Evolutionary conservation across 345 rosid genomes (phyloP).

Genomic region (Atalantia buxifolia): DNA sequence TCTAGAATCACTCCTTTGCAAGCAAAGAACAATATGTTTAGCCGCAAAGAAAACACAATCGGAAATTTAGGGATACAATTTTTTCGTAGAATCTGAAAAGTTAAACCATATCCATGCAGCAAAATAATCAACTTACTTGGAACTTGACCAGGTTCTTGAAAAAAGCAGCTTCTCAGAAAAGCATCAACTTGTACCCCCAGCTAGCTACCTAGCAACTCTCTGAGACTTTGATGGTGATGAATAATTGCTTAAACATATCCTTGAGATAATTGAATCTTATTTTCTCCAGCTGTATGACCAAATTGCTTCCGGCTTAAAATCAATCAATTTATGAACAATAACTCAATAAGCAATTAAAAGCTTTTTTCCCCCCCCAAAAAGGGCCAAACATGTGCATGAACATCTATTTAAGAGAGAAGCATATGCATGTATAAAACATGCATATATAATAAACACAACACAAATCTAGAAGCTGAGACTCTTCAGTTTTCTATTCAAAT

Average conservation of each 20-base stretch:
- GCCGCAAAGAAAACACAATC: background rate
- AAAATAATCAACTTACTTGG: slow-evolving; percentile 4
- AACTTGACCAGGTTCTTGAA: background rate
- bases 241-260: background rate
- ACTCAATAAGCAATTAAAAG: no score
- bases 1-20: slow-evolving; percentile 23
- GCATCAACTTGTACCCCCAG: background rate
- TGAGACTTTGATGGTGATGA: background rate
- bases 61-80: background rate
- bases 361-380: background rate
- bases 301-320: no score
- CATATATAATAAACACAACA: background rate
- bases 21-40: slow-evolving; percentile 26
- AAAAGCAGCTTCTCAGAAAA: background rate
- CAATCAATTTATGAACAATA: no score
- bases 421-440: background rate
- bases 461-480: slow-evolving; percentile 15
- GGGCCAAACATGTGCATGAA: background rate
- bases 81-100: background rate
- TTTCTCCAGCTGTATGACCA: no score
- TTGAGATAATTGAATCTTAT: no score
- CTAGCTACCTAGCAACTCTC: background rate
- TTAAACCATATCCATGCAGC: background rate
- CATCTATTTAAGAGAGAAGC: slow-evolving; percentile 1
- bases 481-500: slow-evolving; percentile 10